Conservation (phyloP, 2,329 filamentous ascomycete genomes). For the Colletotrichum spaethianum region DNA sequence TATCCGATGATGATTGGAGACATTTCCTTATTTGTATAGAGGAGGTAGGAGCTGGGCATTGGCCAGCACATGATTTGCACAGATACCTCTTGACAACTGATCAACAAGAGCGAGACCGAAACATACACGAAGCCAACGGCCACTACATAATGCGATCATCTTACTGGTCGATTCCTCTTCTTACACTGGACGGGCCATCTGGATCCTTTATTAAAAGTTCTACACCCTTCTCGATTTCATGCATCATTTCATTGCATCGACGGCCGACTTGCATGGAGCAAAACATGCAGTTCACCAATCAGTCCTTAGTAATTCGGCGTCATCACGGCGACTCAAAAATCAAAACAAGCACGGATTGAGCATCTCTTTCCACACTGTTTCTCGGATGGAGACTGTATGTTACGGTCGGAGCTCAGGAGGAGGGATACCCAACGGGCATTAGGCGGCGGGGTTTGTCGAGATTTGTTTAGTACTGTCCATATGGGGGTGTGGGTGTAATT, state of each 20-base stretch:
- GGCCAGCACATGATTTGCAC: slow-evolving; percentile 19
- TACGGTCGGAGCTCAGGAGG: slow-evolving; percentile 29
- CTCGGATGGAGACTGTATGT: slow-evolving; percentile 33
- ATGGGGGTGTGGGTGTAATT: slow-evolving; percentile 13
- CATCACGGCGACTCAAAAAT: background rate
- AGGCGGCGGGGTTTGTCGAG: slow-evolving; percentile 31
- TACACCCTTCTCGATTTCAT: background rate
- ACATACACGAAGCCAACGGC: slow-evolving; percentile 36
- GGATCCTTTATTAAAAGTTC: slow-evolving; percentile 22
- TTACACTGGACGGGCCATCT: slow-evolving; percentile 10
- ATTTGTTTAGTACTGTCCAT: slow-evolving; percentile 22
- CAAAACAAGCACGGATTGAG: slow-evolving; percentile 7
- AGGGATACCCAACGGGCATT: slow-evolving; percentile 38
- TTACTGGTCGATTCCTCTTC: background rate
- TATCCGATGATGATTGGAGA: slow-evolving; percentile 23
- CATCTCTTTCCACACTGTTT: slow-evolving; percentile 15
- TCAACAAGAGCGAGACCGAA: slow-evolving; percentile 27
- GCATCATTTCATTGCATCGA: slow-evolving; percentile 25
- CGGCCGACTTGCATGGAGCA: slow-evolving; percentile 26
- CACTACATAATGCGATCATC: slow-evolving; percentile 26
- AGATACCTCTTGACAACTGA: slow-evolving; percentile 16
- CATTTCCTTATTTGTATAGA: slow-evolving; percentile 32
- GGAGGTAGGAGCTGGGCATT: background rate
- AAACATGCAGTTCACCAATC: background rate
- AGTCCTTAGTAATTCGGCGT: slow-evolving; percentile 24